A percentile compares a stretch with the other conserved stretches of the same genome.
Evolutionary conservation across 2,329 filamentous ascomycete genomes (phyloP).

Genomic region (Fusarium lateritium): DNA sequence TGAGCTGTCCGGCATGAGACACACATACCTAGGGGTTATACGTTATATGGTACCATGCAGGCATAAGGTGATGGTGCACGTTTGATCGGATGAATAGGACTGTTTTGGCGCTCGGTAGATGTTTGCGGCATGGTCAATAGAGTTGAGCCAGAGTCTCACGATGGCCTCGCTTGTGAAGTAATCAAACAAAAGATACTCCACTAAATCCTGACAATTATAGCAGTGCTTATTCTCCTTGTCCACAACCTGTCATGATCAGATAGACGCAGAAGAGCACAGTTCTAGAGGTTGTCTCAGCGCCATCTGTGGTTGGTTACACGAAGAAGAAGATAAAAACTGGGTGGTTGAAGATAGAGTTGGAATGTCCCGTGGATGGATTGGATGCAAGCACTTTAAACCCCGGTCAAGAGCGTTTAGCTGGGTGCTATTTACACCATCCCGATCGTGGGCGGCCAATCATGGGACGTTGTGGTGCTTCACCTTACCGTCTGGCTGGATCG

Average conservation of each 20-base stretch:
- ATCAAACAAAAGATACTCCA: neutral
- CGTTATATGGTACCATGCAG: conserved; percentile 1
- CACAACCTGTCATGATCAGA: neutral
- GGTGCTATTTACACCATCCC: conserved; percentile 32
- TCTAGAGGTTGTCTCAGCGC: neutral
- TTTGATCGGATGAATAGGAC: conserved; percentile 15
- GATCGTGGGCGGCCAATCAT: conserved; percentile 40
- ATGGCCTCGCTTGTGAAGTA: conserved; percentile 15
- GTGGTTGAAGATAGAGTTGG: conserved; percentile 3
- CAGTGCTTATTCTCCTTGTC: too few relatives aligned
- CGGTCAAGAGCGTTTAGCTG: conserved; percentile 29
- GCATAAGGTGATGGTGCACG: neutral
- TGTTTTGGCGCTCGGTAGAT: conserved; percentile 26
- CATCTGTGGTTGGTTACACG: conserved; percentile 6
- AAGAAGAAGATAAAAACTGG: neutral
- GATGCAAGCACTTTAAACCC: conserved; percentile 51
- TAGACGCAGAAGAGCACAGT: neutral
- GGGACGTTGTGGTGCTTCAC: conserved; percentile 15
- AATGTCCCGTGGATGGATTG: conserved; percentile 5
- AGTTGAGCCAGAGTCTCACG: neutral
- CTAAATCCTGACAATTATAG: neutral
- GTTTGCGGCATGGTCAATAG: conserved; percentile 4
- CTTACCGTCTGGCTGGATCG: conserved; percentile 39
- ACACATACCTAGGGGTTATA: neutral
- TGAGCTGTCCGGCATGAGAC: neutral